These are phyloP conservation scores for Lindgomyces ingoldianus DNA, from an alignment of 495 filamentous ascomycete species.

Conservation along the genomic window DNA sequence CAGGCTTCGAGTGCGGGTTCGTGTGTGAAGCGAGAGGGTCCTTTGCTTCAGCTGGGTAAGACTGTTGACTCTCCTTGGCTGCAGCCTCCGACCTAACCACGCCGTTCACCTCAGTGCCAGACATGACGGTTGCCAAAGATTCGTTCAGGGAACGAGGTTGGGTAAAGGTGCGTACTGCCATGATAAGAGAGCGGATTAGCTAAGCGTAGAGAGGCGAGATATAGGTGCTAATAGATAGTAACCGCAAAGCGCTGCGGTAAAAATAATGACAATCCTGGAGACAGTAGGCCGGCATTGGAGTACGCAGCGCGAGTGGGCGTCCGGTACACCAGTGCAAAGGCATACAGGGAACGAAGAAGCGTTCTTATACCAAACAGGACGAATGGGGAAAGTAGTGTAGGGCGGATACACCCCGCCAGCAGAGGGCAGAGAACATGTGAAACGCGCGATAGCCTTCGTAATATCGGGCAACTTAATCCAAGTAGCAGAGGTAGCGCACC, in stretches of 20 bases:
- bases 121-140: constrained; percentile 51
- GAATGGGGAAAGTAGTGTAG: constrained; percentile 34
- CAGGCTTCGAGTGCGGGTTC: constrained; percentile 53
- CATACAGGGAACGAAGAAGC: constrained; percentile 11
- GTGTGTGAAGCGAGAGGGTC: constrained; percentile 49
- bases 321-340: constrained; percentile 14
- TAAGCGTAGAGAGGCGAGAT: constrained; percentile 74
- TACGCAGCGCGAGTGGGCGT: constrained; percentile 27
- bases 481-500: constrained; percentile 30
- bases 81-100: constrained; percentile 42
- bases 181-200: constrained; percentile 45
- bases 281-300: constrained; percentile 75
- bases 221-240: constrained; percentile 73
- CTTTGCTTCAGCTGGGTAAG: constrained; percentile 48
- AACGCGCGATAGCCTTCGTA: constrained; percentile 33
- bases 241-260: constrained; percentile 81
- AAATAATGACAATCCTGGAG: constrained; percentile 91
- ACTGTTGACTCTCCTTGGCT: constrained; percentile 47
- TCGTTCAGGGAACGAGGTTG: constrained; percentile 71
- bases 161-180: constrained; percentile 54
- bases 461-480: constrained; percentile 33
- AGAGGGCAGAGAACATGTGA: constrained; percentile 30
- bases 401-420: constrained; percentile 17
- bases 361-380: constrained; percentile 39
- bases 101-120: constrained; percentile 25